A percentile compares a stretch with the other conserved stretches of the same genome.
Evolutionary conservation across 2,329 filamentous ascomycete genomes (phyloP).

Genomic region (Dactylellina haptotyla): DNA sequence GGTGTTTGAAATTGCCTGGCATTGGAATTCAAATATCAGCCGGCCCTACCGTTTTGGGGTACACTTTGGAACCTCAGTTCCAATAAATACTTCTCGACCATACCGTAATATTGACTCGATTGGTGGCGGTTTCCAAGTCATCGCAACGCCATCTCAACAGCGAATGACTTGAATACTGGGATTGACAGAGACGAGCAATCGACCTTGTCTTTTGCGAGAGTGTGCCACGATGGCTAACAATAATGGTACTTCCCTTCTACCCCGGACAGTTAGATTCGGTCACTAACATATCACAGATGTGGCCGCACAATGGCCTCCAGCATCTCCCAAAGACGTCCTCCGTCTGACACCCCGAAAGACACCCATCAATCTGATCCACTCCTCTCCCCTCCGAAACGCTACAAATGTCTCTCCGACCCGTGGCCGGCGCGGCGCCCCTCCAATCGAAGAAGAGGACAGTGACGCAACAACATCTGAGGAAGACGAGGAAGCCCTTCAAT

Average conservation of each 20-base stretch:
- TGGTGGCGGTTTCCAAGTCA: not conserved
- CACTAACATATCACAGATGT: constrained; percentile 20
- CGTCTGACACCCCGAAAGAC: constrained; percentile 58
- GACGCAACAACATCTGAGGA: constrained; percentile 69
- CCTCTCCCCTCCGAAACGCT: constrained; percentile 71
- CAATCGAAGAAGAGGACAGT: constrained; percentile 58
- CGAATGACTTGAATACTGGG: constrained; percentile 14
- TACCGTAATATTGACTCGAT: not conserved
- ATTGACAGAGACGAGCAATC: not conserved
- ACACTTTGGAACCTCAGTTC: not conserved
- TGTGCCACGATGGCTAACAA: constrained; percentile 42
- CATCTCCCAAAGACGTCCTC: constrained; percentile 73
- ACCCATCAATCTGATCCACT: constrained; percentile 68
- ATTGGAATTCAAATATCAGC: constrained; percentile 15
- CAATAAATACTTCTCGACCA: constrained; percentile 13
- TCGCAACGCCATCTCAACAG: not conserved
- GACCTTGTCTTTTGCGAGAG: constrained; percentile 10
- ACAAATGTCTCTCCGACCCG: constrained; percentile 61
- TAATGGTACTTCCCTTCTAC: constrained; percentile 23
- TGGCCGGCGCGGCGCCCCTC: constrained; percentile 57
- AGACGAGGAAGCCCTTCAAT: constrained; percentile 86
- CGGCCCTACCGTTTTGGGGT: not conserved
- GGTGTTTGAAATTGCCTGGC: not conserved
- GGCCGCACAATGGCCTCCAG: constrained; percentile 68
- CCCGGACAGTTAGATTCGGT: not conserved